A percentile compares a stretch with the other conserved stretches of the same genome.
Evolutionary conservation across 768 basidiomycete genomes (phyloP).

Genomic region (Chalciporus piperatus): DNA sequence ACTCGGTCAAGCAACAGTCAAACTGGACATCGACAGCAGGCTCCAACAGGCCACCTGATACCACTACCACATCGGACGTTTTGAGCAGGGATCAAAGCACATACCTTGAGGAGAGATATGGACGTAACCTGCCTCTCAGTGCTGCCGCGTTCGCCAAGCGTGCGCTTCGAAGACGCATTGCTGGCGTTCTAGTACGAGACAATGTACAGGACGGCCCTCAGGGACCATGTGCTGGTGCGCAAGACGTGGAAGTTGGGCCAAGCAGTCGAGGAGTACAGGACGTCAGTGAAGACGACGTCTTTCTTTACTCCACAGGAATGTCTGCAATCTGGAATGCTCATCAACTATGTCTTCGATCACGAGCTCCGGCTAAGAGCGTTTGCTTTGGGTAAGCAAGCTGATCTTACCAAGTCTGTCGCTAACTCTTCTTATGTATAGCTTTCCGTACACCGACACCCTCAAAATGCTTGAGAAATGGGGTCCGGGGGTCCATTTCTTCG

Average conservation of each 20-base stretch:
- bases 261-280: conserved; percentile 66
- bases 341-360: conserved; percentile 53
- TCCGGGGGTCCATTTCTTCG: conserved; percentile 87
- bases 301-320: conserved; percentile 87
- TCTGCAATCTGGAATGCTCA: conserved; percentile 92
- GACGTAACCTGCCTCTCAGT: conserved; percentile 77
- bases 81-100: conserved; percentile 60
- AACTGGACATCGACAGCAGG: conserved; percentile 7
- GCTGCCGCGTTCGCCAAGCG: conserved; percentile 80
- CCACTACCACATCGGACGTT: conserved; percentile 36
- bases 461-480: conserved; percentile 97
- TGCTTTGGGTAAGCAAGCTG: conserved; percentile 78
- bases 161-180: conserved; percentile 83
- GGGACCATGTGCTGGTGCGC: conserved; percentile 42
- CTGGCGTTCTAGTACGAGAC: conserved; percentile 77
- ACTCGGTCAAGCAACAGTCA: conserved; percentile 35
- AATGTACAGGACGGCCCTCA: conserved; percentile 29
- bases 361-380: conserved; percentile 72
- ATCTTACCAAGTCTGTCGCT: not conserved
- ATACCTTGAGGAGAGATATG: conserved; percentile 94
- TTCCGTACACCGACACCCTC: conserved; percentile 93
- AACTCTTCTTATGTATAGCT: conserved; percentile 45
- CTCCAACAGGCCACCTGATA: conserved; percentile 4
- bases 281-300: conserved; percentile 85
- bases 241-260: conserved; percentile 51